Conservation (phyloP, 148 eudicot species). For the Euryodendron excelsum region DNA sequence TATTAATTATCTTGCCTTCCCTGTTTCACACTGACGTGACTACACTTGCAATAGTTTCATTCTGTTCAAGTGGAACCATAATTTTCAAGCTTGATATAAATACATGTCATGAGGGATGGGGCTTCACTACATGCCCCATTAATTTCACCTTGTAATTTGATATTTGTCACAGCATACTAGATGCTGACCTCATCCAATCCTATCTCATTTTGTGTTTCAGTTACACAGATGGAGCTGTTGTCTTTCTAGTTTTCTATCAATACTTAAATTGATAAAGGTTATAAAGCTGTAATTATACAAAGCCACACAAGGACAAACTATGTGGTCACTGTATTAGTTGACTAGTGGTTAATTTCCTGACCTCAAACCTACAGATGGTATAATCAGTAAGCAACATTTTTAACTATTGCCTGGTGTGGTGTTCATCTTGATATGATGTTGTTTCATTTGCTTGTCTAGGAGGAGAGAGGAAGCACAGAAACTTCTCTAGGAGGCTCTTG, state of each 20-base stretch:
- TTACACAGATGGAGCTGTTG: background rate
- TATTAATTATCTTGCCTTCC: no score
- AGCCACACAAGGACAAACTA: background rate
- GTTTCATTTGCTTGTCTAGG: conserved; percentile 13
- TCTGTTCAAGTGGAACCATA: background rate
- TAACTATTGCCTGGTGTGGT: background rate
- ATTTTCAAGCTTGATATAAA: background rate
- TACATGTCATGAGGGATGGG: background rate
- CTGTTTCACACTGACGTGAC: background rate
- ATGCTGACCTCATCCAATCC: background rate
- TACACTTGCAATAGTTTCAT: background rate
- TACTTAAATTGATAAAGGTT: background rate
- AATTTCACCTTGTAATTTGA: background rate
- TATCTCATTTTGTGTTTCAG: no score
- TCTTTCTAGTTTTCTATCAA: background rate
- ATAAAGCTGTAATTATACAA: background rate
- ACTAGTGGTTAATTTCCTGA: background rate
- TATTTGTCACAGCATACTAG: background rate
- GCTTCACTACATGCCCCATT: background rate
- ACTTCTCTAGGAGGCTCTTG: conserved; percentile 17
- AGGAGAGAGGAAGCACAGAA: conserved; percentile 18
- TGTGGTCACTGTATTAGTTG: background rate
- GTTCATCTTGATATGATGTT: background rate
- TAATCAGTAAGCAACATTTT: background rate
- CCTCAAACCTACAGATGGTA: background rate